Evolutionary conservation across 768 basidiomycete species (phyloP).

Genomic region (Auricularia heimuer): DNA sequence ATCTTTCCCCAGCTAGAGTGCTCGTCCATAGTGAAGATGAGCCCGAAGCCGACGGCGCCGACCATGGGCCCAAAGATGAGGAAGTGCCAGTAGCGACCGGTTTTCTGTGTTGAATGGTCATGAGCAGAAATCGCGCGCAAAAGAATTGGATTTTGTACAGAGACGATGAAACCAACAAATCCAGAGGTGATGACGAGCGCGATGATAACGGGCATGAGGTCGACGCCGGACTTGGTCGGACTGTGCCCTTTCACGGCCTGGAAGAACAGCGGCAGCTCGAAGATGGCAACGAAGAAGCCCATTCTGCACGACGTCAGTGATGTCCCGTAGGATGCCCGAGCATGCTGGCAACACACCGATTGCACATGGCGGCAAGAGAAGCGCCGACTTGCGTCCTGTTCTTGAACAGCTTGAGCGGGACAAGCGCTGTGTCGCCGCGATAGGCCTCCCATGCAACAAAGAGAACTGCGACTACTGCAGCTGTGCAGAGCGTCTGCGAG

Average conservation of each 20-base stretch:
- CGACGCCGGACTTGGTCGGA: constrained; percentile 28
- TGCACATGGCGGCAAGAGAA: constrained; percentile 14
- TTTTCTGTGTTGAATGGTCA: background rate
- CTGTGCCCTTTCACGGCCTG: constrained; percentile 24
- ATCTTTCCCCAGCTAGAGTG: constrained; percentile 17
- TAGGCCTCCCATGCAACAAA: constrained; percentile 27
- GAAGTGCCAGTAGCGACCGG: constrained; percentile 22
- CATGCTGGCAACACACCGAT: constrained; percentile 12
- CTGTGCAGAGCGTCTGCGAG: background rate
- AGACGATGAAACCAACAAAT: constrained; percentile 18
- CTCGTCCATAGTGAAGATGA: constrained; percentile 25
- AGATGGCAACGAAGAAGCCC: constrained; percentile 5
- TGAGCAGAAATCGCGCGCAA: no score
- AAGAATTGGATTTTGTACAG: background rate
- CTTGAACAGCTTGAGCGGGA: constrained; percentile 27
- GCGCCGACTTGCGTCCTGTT: constrained; percentile 22
- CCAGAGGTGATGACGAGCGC: constrained; percentile 21
- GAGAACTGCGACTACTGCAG: constrained; percentile 17
- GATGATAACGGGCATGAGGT: constrained; percentile 31
- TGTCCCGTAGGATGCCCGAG: constrained; percentile 13
- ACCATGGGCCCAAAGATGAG: constrained; percentile 23
- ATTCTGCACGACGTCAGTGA: constrained; percentile 5
- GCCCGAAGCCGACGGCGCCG: constrained; percentile 25
- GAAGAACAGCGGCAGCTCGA: constrained; percentile 20
- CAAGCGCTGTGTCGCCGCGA: constrained; percentile 27